phyloP scores from a whole-genome alignment of 345 rosid genomes.

The Linum usitatissimum region DNA sequence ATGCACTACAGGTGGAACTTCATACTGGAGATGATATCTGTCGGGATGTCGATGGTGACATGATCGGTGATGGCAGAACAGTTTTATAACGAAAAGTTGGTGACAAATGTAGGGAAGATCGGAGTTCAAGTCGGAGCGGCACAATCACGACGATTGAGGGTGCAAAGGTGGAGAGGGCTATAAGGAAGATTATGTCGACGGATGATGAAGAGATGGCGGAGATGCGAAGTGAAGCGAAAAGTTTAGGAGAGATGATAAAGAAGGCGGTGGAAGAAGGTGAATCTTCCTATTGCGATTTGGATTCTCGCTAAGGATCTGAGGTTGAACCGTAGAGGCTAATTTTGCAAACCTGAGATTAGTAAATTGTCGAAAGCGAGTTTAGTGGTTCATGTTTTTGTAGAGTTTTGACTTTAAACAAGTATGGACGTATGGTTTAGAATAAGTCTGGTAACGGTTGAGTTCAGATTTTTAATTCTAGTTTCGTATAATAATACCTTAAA shows the following conservation, averaged over 20 bases:
- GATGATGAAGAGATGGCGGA: conserved; percentile 8
- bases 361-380: too few species aligned
- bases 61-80: conserved; percentile 16
- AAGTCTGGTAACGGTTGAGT: too few species aligned
- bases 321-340: too few species aligned
- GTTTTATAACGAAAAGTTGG: conserved; percentile 16
- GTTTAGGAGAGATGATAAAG: neutral
- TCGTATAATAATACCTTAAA: too few species aligned
- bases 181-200: neutral
- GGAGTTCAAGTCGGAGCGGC: conserved; percentile 13
- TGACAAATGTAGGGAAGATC: neutral
- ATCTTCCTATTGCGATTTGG: neutral
- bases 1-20: conserved; percentile 24
- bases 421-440: too few species aligned
- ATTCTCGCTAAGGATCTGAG: neutral
- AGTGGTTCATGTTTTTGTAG: too few species aligned
- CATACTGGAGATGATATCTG: conserved; percentile 10
- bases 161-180: conserved; percentile 15
- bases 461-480: too few species aligned
- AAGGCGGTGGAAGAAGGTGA: neutral
- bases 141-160: conserved; percentile 17
- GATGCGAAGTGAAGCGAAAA: neutral
- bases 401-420: too few species aligned
- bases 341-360: too few species aligned
- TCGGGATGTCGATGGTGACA: conserved; percentile 20